Conservation (phyloP, 306 rosid species). For the Inga laurina region DNA sequence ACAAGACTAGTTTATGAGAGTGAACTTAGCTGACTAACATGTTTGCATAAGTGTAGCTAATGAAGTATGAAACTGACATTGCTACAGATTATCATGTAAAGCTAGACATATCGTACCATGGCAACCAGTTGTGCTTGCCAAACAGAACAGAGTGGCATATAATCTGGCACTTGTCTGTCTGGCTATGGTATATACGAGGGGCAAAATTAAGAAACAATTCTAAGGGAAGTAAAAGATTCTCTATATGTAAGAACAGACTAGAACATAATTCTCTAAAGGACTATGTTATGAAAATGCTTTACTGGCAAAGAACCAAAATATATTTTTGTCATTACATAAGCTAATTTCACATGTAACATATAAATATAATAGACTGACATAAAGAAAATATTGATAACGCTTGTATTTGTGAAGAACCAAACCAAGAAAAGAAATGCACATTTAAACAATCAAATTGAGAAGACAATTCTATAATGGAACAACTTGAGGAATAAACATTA, state of each 20-base stretch:
- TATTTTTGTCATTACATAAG: background rate
- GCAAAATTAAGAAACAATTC: background rate
- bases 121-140: background rate
- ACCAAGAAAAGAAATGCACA: background rate
- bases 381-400: background rate
- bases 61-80: background rate
- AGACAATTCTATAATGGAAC: background rate
- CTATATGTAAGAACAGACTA: background rate
- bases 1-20: background rate
- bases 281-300: background rate
- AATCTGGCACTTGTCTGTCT: background rate
- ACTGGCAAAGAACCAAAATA: background rate
- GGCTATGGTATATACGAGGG: background rate
- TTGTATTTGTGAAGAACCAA: background rate
- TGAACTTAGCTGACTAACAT: background rate
- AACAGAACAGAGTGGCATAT: background rate
- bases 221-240: background rate
- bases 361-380: background rate
- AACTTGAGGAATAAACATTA: background rate
- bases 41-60: background rate
- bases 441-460: background rate
- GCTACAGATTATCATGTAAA: background rate
- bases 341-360: background rate
- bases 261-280: background rate
- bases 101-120: background rate